Base-by-base conservation (phyloP, 257 asterid genomes). In the Haberlea rhodopensis region DNA sequence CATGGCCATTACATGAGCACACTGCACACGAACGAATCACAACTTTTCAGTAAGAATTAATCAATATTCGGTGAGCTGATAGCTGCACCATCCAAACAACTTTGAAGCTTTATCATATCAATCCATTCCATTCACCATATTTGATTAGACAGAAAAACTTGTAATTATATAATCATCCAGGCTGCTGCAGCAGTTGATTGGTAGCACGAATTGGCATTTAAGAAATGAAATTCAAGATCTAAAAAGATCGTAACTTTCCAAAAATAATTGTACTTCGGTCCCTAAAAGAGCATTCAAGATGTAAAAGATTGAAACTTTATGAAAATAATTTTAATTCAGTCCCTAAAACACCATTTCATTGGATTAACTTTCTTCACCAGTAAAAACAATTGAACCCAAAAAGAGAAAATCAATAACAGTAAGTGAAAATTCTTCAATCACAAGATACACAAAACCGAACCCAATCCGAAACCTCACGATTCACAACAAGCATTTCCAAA, bases 1-100 rank as follows among this genome's bases (percentile, higher is more conserved):
- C 98, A 92, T 92, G 80, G 98, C 98, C 98, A 92, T 87, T 25
- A 92, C 96, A 77, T 92, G 98, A 69, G 98, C 98, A 82, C 98
- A 92, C 98, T 92, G 89, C 85, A 86, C 21, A 64, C 4, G 5
- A 37, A 26, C 65, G 37, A 26, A 53, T 5, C 9, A 54, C 31
- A 9, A 21, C 64, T 29, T 13, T 34, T 29, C 52, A 19, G 31
- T 55, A 3, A 53, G 71, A 28, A 29, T 53, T 26, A 43, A 57
- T 21, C 46, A 60, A 28, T 43, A 18, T 11, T 24, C 15, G 19
- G 7, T 32, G 28, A 0, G 8, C 16, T 23, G 34, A 31, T 1
- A 55, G 32, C 10, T 43, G 51, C 18, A 46, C 55, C 21, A 63
- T 37, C 19, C 63, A 26, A 24, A 37, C 62, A 25, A 53, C 54